Percentiles rank a stretch among this genome's conserved stretches.
Conservation (phyloP, 2,329 filamentous ascomycete genomes). For the Talaromyces sp. region DNA sequence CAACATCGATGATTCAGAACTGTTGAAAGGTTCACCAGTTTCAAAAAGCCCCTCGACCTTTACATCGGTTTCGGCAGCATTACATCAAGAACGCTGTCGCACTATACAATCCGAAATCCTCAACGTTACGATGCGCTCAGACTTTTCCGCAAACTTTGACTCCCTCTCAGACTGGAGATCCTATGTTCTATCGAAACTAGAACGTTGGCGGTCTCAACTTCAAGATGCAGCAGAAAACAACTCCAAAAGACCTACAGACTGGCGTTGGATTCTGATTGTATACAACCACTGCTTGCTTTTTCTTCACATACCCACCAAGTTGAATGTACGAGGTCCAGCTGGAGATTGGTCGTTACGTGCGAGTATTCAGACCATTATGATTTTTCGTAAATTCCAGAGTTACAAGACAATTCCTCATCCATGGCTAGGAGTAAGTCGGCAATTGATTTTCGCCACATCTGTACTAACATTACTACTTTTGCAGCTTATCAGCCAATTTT, state of each 20-base stretch:
- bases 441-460: not conserved
- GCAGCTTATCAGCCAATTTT: slow-evolving; percentile 7
- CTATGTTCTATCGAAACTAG: not conserved
- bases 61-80: slow-evolving; percentile 2
- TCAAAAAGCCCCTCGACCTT: not conserved
- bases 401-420: slow-evolving; percentile 8
- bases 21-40: not conserved
- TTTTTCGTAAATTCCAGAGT: not conserved
- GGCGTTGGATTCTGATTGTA: slow-evolving; percentile 7
- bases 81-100: slow-evolving; percentile 3
- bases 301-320: not conserved
- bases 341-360: slow-evolving; percentile 8
- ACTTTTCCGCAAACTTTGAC: slow-evolving; percentile 4
- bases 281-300: slow-evolving; percentile 3
- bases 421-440: slow-evolving; percentile 3
- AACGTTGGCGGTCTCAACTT: slow-evolving; percentile 8
- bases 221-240: slow-evolving; percentile 3
- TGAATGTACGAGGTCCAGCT: not conserved
- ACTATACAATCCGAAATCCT: slow-evolving; percentile 12
- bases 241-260: not conserved
- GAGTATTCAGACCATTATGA: slow-evolving; percentile 4
- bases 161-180: slow-evolving; percentile 5
- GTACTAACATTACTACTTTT: not conserved
- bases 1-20: not conserved
- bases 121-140: slow-evolving; percentile 8